Base-by-base conservation (phyloP, 1,284 basidiomycete genomes). In the Cryptococcus sp. region DNA sequence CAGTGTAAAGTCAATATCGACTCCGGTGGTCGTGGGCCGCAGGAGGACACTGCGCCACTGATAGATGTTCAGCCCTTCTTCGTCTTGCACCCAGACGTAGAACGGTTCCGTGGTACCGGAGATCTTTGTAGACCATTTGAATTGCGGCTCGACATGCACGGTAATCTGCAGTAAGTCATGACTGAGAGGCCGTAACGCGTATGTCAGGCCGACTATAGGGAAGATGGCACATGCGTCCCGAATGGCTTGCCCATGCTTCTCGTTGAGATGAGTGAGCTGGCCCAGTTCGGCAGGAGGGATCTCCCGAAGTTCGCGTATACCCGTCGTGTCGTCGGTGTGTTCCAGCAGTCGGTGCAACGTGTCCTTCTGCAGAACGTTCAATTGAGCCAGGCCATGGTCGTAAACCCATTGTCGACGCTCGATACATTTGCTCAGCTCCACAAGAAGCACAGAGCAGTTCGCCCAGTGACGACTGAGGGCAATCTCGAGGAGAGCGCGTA, bases 331-430 rank as follows among this genome's bases (percentile, higher is more conserved):
- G 5, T 88, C 91, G 3, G 61, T 62, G 83, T 89, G 93, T 61
- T 83, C 83, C 62, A 88, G 84, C 19, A 99, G 81, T 55, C 87
- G 88, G 79, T 91, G 86, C 54, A 97, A 74, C 4, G 93, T 85
- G 46, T 93, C 90, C n/a, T 79, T 76, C 64, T 88, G 90, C 20
- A 98, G 83, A 47, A 81, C 78, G 52, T 82, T 73, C 72, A 90
- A 88, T 75, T 97, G 91, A 64, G 82, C 85, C 40, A 99, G 80
- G 4, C 95, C 96, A 65, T 99, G 91, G 54, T 95, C 90, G 76
- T 90, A 98, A 0, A 94, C 91, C 96, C 96, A 99, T 70, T 97
- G 81, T 19, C 92, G 86, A 70, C 90, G 89, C 77, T 95, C 92
- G 60, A 95, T 85, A 1, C 91, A 90, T 79, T 98, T 99, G 81